Conservation (phyloP, 2,329 filamentous ascomycete genomes). For the Fusarium nygamai region DNA sequence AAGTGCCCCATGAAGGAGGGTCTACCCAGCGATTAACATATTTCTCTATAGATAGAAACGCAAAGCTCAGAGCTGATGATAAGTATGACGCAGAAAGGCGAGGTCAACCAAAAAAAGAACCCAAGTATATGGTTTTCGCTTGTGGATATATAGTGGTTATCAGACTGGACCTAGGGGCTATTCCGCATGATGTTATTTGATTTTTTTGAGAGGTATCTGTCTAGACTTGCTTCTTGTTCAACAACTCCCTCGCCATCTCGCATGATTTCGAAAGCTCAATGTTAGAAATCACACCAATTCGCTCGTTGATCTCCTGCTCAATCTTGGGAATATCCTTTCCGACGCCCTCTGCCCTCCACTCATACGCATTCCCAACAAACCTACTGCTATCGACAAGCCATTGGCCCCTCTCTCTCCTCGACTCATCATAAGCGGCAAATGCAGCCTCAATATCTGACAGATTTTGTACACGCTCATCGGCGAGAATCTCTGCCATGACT, state of each 20-base stretch:
- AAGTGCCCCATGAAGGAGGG: too few relatives aligned
- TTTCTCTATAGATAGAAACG: too few relatives aligned
- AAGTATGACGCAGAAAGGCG: too few relatives aligned
- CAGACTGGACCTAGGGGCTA: neutral
- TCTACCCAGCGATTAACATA: too few relatives aligned
- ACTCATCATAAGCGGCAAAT: constrained; percentile 58
- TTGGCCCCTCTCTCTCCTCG: constrained; percentile 59
- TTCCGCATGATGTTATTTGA: too few relatives aligned
- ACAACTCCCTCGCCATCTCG: neutral
- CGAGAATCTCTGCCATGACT: constrained; percentile 57
- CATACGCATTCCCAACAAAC: constrained; percentile 52
- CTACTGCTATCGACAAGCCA: constrained; percentile 62
- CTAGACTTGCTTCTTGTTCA: neutral
- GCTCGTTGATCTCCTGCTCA: constrained; percentile 31
- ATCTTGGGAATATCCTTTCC: constrained; percentile 28
- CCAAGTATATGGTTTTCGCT: too few relatives aligned
- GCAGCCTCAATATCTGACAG: constrained; percentile 37
- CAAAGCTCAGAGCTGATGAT: too few relatives aligned
- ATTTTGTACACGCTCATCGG: constrained; percentile 49
- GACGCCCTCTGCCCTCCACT: constrained; percentile 51
- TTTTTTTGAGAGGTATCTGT: neutral
- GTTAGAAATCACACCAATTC: constrained; percentile 18
- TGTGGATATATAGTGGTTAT: neutral
- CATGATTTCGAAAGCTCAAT: constrained; percentile 15
- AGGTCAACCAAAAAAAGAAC: too few relatives aligned